phyloP scores from a whole-genome alignment of 2,329 filamentous ascomycete species.

The Calonectria leucothoes region DNA sequence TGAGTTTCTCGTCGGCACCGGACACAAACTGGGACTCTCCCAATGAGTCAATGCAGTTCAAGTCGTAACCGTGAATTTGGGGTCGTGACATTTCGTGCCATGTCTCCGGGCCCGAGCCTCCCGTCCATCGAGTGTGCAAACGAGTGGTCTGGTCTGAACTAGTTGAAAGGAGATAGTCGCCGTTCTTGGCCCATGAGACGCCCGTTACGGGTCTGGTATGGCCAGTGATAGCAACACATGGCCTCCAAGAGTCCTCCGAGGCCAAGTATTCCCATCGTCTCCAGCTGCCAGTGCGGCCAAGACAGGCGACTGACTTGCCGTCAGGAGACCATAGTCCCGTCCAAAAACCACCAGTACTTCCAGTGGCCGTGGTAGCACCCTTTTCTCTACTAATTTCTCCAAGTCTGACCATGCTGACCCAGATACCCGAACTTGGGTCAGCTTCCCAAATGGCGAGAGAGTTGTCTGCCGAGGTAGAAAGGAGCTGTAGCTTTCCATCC shows the following conservation, averaged over 20 bases:
- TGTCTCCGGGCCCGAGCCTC: constrained; percentile 59
- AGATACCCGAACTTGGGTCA: constrained; percentile 86
- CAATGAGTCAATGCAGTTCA: constrained; percentile 91
- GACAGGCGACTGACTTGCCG: constrained; percentile 79
- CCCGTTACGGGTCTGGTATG: constrained; percentile 86
- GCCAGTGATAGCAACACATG: constrained; percentile 81
- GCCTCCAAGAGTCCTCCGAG: constrained; percentile 76
- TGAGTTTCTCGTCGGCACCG: constrained; percentile 96
- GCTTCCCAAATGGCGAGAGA: constrained; percentile 94
- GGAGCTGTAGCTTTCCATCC: constrained; percentile 72
- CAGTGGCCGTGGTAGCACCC: constrained; percentile 94
- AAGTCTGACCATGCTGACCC: constrained; percentile 86
- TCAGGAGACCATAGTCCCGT: constrained; percentile 90
- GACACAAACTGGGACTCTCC: constrained; percentile 84
- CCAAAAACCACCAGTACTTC: constrained; percentile 97
- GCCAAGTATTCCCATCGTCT: constrained; percentile 79
- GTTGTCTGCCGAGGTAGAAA: constrained; percentile 95
- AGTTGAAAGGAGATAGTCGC: constrained; percentile 88
- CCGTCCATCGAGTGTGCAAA: constrained; percentile 83
- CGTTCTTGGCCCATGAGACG: constrained; percentile 84
- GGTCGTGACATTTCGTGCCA: constrained; percentile 98
- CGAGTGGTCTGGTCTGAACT: constrained; percentile 93
- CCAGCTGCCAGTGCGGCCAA: constrained; percentile 95
- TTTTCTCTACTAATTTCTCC: constrained; percentile 96
- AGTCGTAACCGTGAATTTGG: constrained; percentile 97